Conservation (phyloP, 306 rosid genomes). For the Crataegus laevigata region DNA sequence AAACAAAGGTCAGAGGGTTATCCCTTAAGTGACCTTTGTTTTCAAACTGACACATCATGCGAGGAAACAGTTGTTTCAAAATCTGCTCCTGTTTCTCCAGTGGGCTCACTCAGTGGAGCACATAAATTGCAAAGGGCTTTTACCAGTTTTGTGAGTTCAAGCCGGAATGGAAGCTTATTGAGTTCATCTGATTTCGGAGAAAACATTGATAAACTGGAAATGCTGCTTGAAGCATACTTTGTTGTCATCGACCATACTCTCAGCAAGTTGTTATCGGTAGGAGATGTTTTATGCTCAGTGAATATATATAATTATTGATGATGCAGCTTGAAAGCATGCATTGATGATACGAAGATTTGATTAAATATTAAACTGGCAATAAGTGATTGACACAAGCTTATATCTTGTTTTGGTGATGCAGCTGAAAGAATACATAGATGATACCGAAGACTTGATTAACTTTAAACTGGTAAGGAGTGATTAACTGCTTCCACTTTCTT, state of each 20-base stretch:
- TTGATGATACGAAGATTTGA: constrained; percentile 35
- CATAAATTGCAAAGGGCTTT: constrained; percentile 66
- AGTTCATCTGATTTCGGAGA: constrained; percentile 55
- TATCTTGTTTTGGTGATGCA: constrained; percentile 28
- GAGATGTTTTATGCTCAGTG: constrained; percentile 21
- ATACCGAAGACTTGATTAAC: constrained; percentile 46
- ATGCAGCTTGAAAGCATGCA: constrained; percentile 36
- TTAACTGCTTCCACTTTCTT: constrained; percentile 7
- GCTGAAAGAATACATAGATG: constrained; percentile 50
- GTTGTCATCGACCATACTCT: constrained; percentile 37
- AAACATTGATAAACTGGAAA: constrained; percentile 56
- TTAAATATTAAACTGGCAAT: constrained; percentile 37
- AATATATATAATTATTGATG: neutral
- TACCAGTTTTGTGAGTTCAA: constrained; percentile 55
- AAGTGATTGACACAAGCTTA: neutral
- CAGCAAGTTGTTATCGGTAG: constrained; percentile 39
- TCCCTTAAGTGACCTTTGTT: constrained; percentile 35
- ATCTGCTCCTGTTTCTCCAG: constrained; percentile 84
- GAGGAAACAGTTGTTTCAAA: constrained; percentile 37
- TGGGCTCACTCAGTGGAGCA: constrained; percentile 34
- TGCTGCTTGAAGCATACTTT: constrained; percentile 50
- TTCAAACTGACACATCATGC: constrained; percentile 22
- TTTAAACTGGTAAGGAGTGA: constrained; percentile 35
- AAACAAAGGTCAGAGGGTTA: constrained; percentile 35
- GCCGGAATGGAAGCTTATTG: constrained; percentile 56